A percentile compares a stretch with the other conserved stretches of the same genome.
Evolutionary conservation across 1,139 yeast genomes (phyloP).

Genomic region (Saccharomyces hybrid): DNA sequence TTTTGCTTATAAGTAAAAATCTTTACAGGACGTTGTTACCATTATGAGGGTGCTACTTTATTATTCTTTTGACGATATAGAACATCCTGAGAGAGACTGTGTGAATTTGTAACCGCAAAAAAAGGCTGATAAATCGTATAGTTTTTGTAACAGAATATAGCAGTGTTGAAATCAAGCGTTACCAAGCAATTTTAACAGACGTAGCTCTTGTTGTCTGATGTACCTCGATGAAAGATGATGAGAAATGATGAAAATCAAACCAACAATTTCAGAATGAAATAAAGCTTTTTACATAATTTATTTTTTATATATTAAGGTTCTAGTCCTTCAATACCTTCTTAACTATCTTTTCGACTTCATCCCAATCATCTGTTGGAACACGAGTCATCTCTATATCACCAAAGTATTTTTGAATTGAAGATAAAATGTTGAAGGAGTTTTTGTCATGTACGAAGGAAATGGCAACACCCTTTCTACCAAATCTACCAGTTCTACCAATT

Average conservation of each 20-base stretch:
- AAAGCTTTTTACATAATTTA: conserved; percentile 1
- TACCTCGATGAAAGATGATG: background rate
- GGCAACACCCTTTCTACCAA: no score
- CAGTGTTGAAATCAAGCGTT: no score
- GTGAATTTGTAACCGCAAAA: no score
- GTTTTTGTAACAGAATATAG: no score
- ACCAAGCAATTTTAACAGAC: no score
- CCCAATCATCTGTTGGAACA: conserved; percentile 94
- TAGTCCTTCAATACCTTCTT: conserved; percentile 62
- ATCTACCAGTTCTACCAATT: no score
- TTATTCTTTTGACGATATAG: no score
- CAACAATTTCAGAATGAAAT: background rate
- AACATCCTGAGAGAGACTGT: no score
- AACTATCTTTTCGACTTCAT: conserved; percentile 81
- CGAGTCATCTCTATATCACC: conserved; percentile 75
- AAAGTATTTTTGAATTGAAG: conserved; percentile 64
- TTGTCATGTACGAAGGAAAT: conserved; percentile 69
- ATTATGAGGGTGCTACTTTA: no score
- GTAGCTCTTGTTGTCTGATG: no score
- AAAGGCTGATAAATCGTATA: no score
- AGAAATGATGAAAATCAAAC: background rate
- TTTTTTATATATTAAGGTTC: conserved; percentile 2
- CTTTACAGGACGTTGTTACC: background rate
- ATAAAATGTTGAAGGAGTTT: conserved; percentile 55
- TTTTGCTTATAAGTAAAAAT: background rate